Evolutionary conservation across 768 basidiomycete species (phyloP), one percentile per base, ranked within the genome.

Genomic region (Tylopilus balloui): DNA sequence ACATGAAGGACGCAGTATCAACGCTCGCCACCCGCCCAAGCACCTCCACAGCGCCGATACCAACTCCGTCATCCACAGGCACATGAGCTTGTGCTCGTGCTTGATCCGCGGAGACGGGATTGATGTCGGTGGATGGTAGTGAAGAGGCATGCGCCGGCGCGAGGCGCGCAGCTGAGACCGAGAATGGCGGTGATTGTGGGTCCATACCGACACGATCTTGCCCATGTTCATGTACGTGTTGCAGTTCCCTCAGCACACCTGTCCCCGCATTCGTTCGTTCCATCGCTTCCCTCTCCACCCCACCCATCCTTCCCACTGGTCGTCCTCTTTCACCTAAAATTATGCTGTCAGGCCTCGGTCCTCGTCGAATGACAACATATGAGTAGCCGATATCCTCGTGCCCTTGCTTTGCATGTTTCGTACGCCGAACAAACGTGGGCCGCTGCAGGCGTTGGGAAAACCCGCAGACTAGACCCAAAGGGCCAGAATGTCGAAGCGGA

Each of bases 331-430:
- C 49, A 28, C 17, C 48, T 27, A 41, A 37, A 35, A 13, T 23
- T 21, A 45, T 48, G 36, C 42, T 46, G 39, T 60, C 52, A 8
- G 92, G 92, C 49, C 94, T 76, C 24, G 71, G 54, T 3, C 94
- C 95, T 42, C 92, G 78, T 27, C 83, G 83, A 47, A 99, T 77
- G 25, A 92, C 88, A 41, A 96, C 79, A 64, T 99, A 99, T 15
- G 91, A 90, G 65, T 93, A 97, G 28, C 79, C 81, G 29, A 83
- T 78, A 56, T 95, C 88, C 67, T 95, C 92, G 54, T 94, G 88
- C 2, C 92, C 92, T 27, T 78, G 67, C 21, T 78, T 80, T 20
- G 87, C 84, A 65, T 95, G 91, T 65, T 96, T 97, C 17, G 93
- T 97, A 50, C 73, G 77, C 24, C 92, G 84, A 32, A 93, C 76